Evolutionary conservation across 2,329 filamentous ascomycete species (phyloP), one percentile per base, ranked within the genome.

Genomic region (Aspergillus unguis): DNA sequence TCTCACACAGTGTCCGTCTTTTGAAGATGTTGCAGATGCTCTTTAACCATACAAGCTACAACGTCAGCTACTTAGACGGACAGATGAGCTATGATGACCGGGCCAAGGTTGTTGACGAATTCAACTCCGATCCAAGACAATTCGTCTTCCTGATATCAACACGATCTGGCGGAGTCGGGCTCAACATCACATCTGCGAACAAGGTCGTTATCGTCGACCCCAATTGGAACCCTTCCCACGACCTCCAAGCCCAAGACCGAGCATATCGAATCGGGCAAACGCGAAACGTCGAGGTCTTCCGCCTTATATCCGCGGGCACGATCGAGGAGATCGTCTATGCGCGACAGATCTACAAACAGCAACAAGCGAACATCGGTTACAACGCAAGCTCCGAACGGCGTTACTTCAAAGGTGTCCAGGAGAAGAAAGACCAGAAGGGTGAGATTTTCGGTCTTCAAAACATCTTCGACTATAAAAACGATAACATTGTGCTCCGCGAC

Each of bases 241-340:
- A 99, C 64, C 80, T 97, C 0, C 94, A 99, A 70, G 94, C 94
- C 0, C 94, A 99, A 71, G 94, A 99, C 66, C 85, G 94, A 47
- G 94, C 94, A 2, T 97, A 99, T 68, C 86, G 94, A 47, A 97
- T 99, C 58, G 94, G 94, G 0, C 94, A 99, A 71, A 85, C 83
- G 0, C 82, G 94, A 23, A 90, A 97, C 65, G 94, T 99, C 0
- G 94, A 99, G 67, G 92, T 97, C 1, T 97, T 96, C 68, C 85
- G 94, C 3, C 82, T 99, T 1, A 85, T 99, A 17, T 92, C 88
- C 2, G 85, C 89, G 1, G 94, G 94, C 0, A 97, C 94, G 0
- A 90, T 99, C 11, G 94, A 99, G 67, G 94, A 99, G 70, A 94
- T 96, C 49, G 90, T 97, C 6, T 99, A 99, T 64, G 94, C 92